Evolutionary conservation across 306 rosid species (phyloP).

Genomic region (Casuarina cunninghamiana): DNA sequence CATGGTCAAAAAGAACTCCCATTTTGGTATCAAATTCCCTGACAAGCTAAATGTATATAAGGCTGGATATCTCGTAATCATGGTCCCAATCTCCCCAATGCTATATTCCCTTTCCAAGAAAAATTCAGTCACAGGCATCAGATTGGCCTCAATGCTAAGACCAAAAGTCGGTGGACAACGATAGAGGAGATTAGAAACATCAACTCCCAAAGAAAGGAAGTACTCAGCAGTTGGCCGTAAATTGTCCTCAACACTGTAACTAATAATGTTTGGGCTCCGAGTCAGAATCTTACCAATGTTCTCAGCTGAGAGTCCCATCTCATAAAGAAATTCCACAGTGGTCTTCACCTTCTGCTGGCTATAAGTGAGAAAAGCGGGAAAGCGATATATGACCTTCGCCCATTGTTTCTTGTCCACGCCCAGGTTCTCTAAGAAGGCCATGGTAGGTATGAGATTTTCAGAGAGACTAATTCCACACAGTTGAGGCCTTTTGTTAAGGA

Average conservation of each 20-base stretch:
- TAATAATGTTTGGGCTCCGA: slow-evolving; percentile 69
- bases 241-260: slow-evolving; percentile 87
- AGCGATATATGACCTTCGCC: slow-evolving; percentile 87
- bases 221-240: slow-evolving; percentile 78
- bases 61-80: slow-evolving; percentile 82
- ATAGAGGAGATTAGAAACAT: slow-evolving; percentile 64
- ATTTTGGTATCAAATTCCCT: slow-evolving; percentile 67
- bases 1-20: slow-evolving; percentile 81
- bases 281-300: slow-evolving; percentile 79
- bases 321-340: slow-evolving; percentile 56
- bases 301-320: slow-evolving; percentile 71
- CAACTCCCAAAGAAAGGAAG: slow-evolving; percentile 77
- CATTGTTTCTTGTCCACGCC: slow-evolving; percentile 90
- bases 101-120: slow-evolving; percentile 76
- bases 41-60: slow-evolving; percentile 77
- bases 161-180: slow-evolving; percentile 75
- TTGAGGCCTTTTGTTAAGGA: slow-evolving; percentile 84
- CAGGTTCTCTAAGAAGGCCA: slow-evolving; percentile 72
- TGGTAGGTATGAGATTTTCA: slow-evolving; percentile 79
- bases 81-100: slow-evolving; percentile 64
- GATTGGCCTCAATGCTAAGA: slow-evolving; percentile 74
- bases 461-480: slow-evolving; percentile 88
- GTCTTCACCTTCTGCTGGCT: slow-evolving; percentile 72
- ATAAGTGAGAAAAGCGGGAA: slow-evolving; percentile 78
- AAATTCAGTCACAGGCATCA: slow-evolving; percentile 78